phyloP scores from a whole-genome alignment of 2,329 filamentous ascomycete species.

The Corynespora cassiicola region DNA sequence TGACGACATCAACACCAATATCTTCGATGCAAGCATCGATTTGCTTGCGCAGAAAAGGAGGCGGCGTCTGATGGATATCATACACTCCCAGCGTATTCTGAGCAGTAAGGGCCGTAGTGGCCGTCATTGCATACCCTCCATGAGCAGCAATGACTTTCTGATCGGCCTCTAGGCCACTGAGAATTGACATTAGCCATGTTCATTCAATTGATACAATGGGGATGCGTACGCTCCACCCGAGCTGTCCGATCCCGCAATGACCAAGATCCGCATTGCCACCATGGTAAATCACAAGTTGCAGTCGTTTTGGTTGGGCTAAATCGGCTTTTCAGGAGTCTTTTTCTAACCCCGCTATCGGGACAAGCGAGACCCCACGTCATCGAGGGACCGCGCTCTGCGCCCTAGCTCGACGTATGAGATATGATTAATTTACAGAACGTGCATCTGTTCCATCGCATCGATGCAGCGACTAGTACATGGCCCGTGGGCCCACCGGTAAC shows the following conservation, averaged over 20 bases:
- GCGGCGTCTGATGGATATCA: constrained; percentile 79
- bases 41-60: constrained; percentile 81
- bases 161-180: constrained; percentile 90
- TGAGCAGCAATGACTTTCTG: constrained; percentile 93
- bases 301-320: constrained; percentile 8
- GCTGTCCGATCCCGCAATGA: constrained; percentile 89
- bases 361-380: constrained; percentile 33
- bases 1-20: constrained; percentile 87
- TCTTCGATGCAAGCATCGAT: constrained; percentile 86
- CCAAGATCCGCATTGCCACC: constrained; percentile 65
- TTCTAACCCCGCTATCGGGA: constrained; percentile 30
- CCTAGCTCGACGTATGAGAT: too few species aligned
- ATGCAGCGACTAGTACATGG: too few species aligned
- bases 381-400: too few species aligned
- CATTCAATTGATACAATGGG: constrained; percentile 16
- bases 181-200: constrained; percentile 21
- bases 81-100: constrained; percentile 89
- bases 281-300: constrained; percentile 19
- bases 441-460: too few species aligned
- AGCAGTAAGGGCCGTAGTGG: constrained; percentile 92
- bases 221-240: constrained; percentile 81
- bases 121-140: constrained; percentile 94
- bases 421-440: too few species aligned
- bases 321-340: constrained; percentile 13
- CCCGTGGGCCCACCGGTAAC: too few species aligned